These are phyloP conservation scores for Chytriomyces sp. DNA, from an alignment of 192 early-diverging fungal genomes.

Conservation along the genomic window DNA sequence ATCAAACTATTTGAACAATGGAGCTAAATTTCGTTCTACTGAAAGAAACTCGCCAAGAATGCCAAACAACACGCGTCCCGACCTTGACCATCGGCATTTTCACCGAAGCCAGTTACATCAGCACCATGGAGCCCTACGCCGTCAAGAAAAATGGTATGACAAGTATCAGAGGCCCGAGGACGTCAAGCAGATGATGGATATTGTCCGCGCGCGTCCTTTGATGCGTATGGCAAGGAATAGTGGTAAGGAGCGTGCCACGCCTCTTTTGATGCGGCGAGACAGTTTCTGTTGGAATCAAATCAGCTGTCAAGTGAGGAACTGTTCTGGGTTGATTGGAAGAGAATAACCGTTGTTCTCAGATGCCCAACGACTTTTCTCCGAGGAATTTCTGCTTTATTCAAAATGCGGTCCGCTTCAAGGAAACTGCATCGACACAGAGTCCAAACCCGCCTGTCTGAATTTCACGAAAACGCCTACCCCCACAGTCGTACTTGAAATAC, in stretches of 20 bases:
- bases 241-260: conserved; percentile 74
- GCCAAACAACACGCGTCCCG: conserved; percentile 30
- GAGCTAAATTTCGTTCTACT: neutral
- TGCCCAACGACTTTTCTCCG: too few relatives aligned
- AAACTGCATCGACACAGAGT: conserved; percentile 45
- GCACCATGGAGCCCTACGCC: conserved; percentile 44
- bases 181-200: neutral
- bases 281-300: conserved; percentile 48
- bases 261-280: conserved; percentile 77
- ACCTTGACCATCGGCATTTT: conserved; percentile 59
- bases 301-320: neutral
- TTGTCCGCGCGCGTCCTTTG: conserved; percentile 22
- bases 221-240: conserved; percentile 88
- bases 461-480: conserved; percentile 43
- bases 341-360: too few relatives aligned
- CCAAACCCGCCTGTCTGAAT: conserved; percentile 49
- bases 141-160: conserved; percentile 39
- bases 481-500: conserved; percentile 58
- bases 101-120: conserved; percentile 55
- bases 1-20: too few relatives aligned
- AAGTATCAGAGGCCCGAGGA: neutral
- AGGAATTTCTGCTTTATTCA: conserved; percentile 2
- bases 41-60: conserved; percentile 5
- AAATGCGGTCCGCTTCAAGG: neutral
- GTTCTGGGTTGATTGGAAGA: conserved; percentile 3